phyloP scores from a whole-genome alignment of 768 basidiomycete genomes.

The Russula sp. region DNA sequence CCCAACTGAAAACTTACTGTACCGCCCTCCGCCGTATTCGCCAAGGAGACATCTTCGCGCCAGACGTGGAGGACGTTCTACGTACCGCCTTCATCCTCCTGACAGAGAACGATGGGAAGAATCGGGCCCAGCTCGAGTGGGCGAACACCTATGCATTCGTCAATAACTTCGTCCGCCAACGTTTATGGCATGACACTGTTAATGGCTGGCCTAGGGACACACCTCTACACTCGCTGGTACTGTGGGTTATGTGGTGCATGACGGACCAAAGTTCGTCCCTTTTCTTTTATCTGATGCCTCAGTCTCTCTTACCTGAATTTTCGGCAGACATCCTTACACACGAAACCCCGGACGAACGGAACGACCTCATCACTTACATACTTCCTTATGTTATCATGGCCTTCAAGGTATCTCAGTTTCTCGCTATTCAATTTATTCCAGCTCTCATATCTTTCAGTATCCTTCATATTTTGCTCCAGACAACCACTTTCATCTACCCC shows the following conservation, averaged over 20 bases:
- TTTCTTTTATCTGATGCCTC: background rate
- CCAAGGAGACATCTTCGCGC: constrained; percentile 34
- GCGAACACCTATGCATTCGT: constrained; percentile 51
- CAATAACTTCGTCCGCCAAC: constrained; percentile 44
- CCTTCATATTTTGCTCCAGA: constrained; percentile 58
- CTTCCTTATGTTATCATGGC: constrained; percentile 32
- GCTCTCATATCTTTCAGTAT: constrained; percentile 50
- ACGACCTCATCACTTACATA: constrained; percentile 34
- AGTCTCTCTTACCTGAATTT: background rate
- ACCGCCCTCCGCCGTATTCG: constrained; percentile 37
- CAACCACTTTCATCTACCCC: constrained; percentile 56
- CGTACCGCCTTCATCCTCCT: constrained; percentile 54
- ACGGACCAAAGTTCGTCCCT: constrained; percentile 47
- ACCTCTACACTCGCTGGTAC: constrained; percentile 47
- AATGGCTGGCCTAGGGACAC: constrained; percentile 60
- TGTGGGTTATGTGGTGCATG: constrained; percentile 66
- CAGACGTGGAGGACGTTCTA: constrained; percentile 40
- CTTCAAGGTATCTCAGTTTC: constrained; percentile 38
- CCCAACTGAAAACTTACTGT: constrained; percentile 44
- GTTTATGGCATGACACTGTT: constrained; percentile 44
- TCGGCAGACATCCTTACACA: constrained; percentile 33
- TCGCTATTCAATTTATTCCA: constrained; percentile 43
- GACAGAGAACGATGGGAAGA: constrained; percentile 66
- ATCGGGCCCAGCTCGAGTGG: constrained; percentile 51
- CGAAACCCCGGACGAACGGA: constrained; percentile 35